Base-by-base conservation (phyloP, 352 stramenopile species). In the Pythium folliculosum region DNA sequence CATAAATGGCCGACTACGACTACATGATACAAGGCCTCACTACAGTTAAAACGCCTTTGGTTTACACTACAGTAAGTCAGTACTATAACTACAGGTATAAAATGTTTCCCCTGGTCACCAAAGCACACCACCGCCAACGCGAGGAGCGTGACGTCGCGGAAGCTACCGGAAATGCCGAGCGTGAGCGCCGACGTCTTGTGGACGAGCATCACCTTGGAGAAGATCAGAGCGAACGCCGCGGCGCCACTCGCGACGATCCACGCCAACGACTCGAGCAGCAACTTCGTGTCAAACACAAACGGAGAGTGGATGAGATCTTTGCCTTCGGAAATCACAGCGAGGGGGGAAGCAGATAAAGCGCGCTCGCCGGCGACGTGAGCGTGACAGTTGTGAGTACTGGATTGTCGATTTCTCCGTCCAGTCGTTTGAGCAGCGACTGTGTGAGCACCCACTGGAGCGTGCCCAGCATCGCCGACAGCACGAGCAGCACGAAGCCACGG, bases 161-260 rank as follows among this genome's bases (percentile, higher is more conserved):
- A 77, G 59, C 86, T 92, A 30, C 86, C 86, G 14, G 83, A 82
- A 40, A 94, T 91, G 30, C 82, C 81, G 6, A 96, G 70, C 21
- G 86, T 91, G 25, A 96, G 69, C 14, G 84, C 85, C 25, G 88
- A 96, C n/a, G 88, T 96, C 61, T 90, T 89, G 63, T 91, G 88
- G 25, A 94, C 73, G 19, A 96, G 75, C 63, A 85, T 60, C 55
- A 96, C 86, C 73, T 96, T 84, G 43, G 92, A 82, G 27, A 91
- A 86, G 59, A 94, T 89, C 38, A 96, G 75, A 40, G 81, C 77
- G 58, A 93, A 94, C 0, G 58, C 58, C 21, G 57, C 69, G 40
- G 74, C 80, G 16, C 86, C 86, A 52, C 80, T 89, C 35, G 86
- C 74, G 32, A 92, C 75, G 47, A 94, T 86, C 56, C 90, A 91